Evolutionary conservation across 805 yeast species (phyloP).

Genomic region (Ogataea thermomethanolica): DNA sequence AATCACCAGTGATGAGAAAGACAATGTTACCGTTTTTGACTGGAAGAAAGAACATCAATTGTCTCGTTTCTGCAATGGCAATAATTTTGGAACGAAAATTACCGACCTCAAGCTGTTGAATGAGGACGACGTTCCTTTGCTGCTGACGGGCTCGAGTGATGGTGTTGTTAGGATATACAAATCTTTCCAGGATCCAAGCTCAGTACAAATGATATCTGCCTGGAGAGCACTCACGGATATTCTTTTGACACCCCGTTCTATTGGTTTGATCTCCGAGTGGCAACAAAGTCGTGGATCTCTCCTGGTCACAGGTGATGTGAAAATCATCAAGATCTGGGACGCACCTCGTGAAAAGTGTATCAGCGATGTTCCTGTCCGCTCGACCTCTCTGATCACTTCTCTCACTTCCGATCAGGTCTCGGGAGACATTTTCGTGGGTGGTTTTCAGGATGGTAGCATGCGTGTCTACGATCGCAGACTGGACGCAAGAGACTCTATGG

Average conservation of each 20-base stretch:
- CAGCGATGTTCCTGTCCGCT: constrained; percentile 85
- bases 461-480: constrained; percentile 88
- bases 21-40: constrained; percentile 81
- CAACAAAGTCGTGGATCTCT: constrained; percentile 92
- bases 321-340: constrained; percentile 91
- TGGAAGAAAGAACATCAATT: constrained; percentile 65
- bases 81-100: constrained; percentile 83
- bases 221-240: constrained; percentile 94
- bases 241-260: constrained; percentile 71
- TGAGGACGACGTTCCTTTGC: constrained; percentile 86
- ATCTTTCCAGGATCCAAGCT: constrained; percentile 56
- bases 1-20: constrained; percentile 78
- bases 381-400: constrained; percentile 82
- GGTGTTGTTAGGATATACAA: constrained; percentile 89
- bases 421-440: constrained; percentile 85
- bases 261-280: constrained; percentile 91
- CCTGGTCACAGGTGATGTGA: constrained; percentile 91
- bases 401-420: constrained; percentile 94
- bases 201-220: constrained; percentile 67
- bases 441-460: constrained; percentile 86
- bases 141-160: constrained; percentile 87
- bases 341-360: constrained; percentile 89
- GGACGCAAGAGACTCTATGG: constrained; percentile 82
- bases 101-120: constrained; percentile 84
- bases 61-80: constrained; percentile 73